Conservation (phyloP, 805 yeast genomes). For the Ogataea nakhonphanomensis region DNA sequence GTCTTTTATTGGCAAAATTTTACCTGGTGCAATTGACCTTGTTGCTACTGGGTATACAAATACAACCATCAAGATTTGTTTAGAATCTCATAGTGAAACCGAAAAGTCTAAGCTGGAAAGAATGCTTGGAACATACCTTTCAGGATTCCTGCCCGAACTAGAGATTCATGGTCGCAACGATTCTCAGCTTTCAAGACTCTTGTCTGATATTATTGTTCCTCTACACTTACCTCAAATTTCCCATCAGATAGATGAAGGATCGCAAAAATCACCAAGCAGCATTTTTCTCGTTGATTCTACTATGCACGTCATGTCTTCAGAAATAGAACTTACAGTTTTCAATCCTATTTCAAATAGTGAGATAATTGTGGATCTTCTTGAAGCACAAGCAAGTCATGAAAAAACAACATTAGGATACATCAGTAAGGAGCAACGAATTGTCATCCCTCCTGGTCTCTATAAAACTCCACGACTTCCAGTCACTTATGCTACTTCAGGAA, state of each 20-base stretch:
- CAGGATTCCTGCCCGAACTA: constrained; percentile 35
- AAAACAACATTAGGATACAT: constrained; percentile 46
- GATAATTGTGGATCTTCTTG: constrained; percentile 38
- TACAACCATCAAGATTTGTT: constrained; percentile 21
- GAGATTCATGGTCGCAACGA: constrained; percentile 30
- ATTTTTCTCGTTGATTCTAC: constrained; percentile 46
- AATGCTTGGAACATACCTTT: constrained; percentile 37
- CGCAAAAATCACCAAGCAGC: background rate
- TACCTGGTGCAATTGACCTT: constrained; percentile 25
- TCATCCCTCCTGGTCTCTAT: constrained; percentile 51
- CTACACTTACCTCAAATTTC: constrained; percentile 29
- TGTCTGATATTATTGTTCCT: constrained; percentile 25
- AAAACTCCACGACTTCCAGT: constrained; percentile 50
- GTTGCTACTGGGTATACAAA: constrained; percentile 18
- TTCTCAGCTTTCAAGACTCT: constrained; percentile 26
- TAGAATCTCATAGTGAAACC: constrained; percentile 16
- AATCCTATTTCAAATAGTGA: constrained; percentile 53
- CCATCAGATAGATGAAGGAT: background rate
- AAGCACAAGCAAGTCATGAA: constrained; percentile 47
- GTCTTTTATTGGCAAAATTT: constrained; percentile 34
- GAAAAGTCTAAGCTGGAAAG: constrained; percentile 30
- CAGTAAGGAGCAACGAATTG: constrained; percentile 37
- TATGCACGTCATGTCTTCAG: constrained; percentile 53
- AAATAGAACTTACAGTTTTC: constrained; percentile 49
- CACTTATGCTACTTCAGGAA: constrained; percentile 38